Evolutionary conservation across 441 rosid genomes (phyloP).

Genomic region (Erodium chrysanthum): DNA sequence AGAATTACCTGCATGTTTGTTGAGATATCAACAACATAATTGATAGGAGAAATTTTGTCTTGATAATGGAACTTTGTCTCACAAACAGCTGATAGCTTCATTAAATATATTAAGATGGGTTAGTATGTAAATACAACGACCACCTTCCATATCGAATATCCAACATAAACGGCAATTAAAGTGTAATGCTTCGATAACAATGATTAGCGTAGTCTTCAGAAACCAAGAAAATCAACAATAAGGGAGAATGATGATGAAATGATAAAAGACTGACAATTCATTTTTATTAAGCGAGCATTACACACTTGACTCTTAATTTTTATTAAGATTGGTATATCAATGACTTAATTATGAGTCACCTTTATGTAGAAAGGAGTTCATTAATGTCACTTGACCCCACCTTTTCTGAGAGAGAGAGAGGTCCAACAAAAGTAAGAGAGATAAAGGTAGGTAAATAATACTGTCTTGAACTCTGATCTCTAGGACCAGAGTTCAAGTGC

Average conservation of each 20-base stretch:
- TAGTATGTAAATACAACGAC: conserved; percentile 14
- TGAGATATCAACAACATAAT: conserved; percentile 46
- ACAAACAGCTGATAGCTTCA: conserved; percentile 82
- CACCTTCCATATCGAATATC: neutral
- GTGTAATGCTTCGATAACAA: neutral
- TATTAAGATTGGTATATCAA: too few relatives aligned
- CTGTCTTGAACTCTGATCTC: too few relatives aligned
- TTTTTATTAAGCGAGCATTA: too few relatives aligned
- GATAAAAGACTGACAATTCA: too few relatives aligned
- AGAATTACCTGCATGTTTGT: conserved; percentile 54
- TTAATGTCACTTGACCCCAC: too few relatives aligned
- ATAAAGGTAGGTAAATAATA: too few relatives aligned
- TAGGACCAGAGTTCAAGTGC: too few relatives aligned
- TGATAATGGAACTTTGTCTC: conserved; percentile 78
- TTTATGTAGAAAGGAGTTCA: too few relatives aligned
- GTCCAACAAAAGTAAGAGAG: too few relatives aligned
- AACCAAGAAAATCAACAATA: neutral
- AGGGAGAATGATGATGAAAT: neutral
- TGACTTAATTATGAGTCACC: too few relatives aligned
- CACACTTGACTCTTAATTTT: too few relatives aligned
- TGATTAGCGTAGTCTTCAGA: neutral
- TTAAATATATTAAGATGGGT: conserved; percentile 21
- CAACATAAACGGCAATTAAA: neutral
- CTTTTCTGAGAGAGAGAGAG: too few relatives aligned
- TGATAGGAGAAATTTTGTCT: conserved; percentile 61